These are phyloP conservation scores for Pythium myriotylum DNA, from an alignment of 352 stramenopile species.

Conservation along the genomic window DNA sequence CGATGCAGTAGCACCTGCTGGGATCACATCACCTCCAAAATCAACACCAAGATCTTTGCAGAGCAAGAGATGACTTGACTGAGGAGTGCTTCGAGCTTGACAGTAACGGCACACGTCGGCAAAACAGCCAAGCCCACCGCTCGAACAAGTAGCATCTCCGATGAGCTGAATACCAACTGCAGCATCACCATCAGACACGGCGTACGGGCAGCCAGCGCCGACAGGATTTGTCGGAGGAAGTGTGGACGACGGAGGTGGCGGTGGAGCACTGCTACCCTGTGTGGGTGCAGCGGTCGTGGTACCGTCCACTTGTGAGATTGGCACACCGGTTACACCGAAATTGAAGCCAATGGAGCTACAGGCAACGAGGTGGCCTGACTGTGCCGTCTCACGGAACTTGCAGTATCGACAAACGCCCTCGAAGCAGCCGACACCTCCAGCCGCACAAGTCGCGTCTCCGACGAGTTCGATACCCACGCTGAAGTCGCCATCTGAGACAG, in stretches of 20 bases:
- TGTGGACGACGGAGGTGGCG: not conserved
- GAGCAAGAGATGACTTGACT: conserved; percentile 19
- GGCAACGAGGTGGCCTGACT: conserved; percentile 21
- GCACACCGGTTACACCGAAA: not conserved
- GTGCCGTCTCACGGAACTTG: conserved; percentile 14
- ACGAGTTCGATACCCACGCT: conserved; percentile 22
- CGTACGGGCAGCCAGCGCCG: conserved; percentile 2
- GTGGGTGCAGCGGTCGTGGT: not conserved
- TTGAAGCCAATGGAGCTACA: conserved; percentile 17
- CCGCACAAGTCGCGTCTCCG: conserved; percentile 27
- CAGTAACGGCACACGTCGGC: conserved; percentile 23
- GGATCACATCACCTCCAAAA: not conserved
- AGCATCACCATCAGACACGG: conserved; percentile 26
- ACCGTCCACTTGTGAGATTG: not conserved
- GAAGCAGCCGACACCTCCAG: conserved; percentile 29
- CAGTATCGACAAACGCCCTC: conserved; percentile 25
- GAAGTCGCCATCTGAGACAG: conserved; percentile 29
- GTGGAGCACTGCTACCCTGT: not conserved
- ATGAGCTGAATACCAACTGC: conserved; percentile 15
- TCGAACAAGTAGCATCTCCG: conserved; percentile 27
- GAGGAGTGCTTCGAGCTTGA: conserved; percentile 5
- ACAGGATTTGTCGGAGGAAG: not conserved
- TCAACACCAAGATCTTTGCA: conserved; percentile 7
- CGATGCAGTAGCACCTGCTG: not conserved
- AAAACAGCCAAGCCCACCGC: conserved; percentile 28